Conservation (phyloP, 148 eudicot genomes). For the Vaccinium macrocarpon region DNA sequence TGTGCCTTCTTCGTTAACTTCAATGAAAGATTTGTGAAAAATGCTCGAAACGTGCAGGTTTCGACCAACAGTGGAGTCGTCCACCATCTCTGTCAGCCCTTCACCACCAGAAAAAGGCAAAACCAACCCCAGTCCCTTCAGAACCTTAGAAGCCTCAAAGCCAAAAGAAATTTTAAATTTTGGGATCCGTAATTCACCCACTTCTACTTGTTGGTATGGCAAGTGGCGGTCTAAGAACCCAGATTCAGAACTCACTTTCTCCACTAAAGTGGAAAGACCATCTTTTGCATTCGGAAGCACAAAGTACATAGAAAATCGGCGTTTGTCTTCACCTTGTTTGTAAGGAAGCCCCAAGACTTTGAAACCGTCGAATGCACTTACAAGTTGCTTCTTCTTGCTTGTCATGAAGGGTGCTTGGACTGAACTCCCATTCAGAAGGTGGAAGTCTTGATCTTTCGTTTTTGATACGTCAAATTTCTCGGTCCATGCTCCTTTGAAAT, state of each 20-base stretch:
- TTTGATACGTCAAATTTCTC: slow-evolving; percentile 59
- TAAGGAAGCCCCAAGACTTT: slow-evolving; percentile 73
- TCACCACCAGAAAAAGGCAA: slow-evolving; percentile 57
- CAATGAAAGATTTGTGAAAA: slow-evolving; percentile 76
- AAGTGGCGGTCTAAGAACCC: slow-evolving; percentile 58
- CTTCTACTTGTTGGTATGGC: slow-evolving; percentile 44
- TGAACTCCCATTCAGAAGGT: slow-evolving; percentile 60
- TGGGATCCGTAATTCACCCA: slow-evolving; percentile 65
- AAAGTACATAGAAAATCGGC: slow-evolving; percentile 74
- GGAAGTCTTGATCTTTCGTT: slow-evolving; percentile 62
- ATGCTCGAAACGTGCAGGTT: slow-evolving; percentile 63
- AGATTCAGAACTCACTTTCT: slow-evolving; percentile 48
- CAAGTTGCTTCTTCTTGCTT: slow-evolving; percentile 59
- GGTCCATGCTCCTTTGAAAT: slow-evolving; percentile 87
- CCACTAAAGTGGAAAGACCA: slow-evolving; percentile 52
- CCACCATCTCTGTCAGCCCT: slow-evolving; percentile 76
- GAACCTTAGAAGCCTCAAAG: slow-evolving; percentile 67
- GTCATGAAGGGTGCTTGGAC: slow-evolving; percentile 85
- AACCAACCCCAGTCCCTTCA: slow-evolving; percentile 57
- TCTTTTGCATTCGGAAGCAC: slow-evolving; percentile 74
- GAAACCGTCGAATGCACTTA: slow-evolving; percentile 53
- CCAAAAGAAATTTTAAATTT: slow-evolving; percentile 72
- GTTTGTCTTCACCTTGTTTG: slow-evolving; percentile 67
- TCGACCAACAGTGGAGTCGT: slow-evolving; percentile 42
- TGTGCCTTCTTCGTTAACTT: slow-evolving; percentile 92